phyloP scores from a whole-genome alignment of 129 eudicot genomes.

The Chrysanthemum seticuspe region DNA sequence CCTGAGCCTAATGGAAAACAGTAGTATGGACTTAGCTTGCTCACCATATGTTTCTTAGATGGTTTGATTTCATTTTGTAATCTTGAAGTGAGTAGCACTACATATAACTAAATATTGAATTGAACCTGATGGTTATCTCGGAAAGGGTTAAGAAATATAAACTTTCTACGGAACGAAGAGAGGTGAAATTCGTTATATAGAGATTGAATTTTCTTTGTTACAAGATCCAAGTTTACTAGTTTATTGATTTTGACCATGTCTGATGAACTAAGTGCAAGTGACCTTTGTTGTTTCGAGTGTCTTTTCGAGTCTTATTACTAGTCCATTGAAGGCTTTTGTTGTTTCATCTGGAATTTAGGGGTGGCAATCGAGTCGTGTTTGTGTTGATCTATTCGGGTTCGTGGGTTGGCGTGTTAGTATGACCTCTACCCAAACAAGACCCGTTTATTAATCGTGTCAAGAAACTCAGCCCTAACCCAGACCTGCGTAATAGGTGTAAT shows the following conservation, averaged over 20 bases:
- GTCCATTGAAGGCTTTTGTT: slow-evolving; percentile 72
- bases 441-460: too few relatives aligned
- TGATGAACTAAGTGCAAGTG: slow-evolving; percentile 31
- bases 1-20: slow-evolving; percentile 26
- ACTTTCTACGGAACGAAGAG: neutral
- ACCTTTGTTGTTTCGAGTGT: slow-evolving; percentile 46
- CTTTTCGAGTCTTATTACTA: slow-evolving; percentile 46
- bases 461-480: too few relatives aligned
- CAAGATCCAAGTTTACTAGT: neutral
- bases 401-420: too few relatives aligned
- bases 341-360: slow-evolving; percentile 64
- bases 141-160: neutral
- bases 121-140: neutral
- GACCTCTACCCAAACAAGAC: too few relatives aligned
- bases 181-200: slow-evolving; percentile 3
- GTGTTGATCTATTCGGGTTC: too few relatives aligned
- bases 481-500: too few relatives aligned
- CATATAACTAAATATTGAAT: neutral
- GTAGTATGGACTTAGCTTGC: neutral
- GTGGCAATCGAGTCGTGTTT: too few relatives aligned
- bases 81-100: neutral
- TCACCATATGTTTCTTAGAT: neutral
- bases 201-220: neutral
- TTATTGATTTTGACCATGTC: slow-evolving; percentile 10
- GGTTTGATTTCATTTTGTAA: neutral